Evolutionary conservation across 2,329 filamentous ascomycete species (phyloP), one percentile per base, ranked within the genome.

Genomic region (Microdochium nivale): DNA sequence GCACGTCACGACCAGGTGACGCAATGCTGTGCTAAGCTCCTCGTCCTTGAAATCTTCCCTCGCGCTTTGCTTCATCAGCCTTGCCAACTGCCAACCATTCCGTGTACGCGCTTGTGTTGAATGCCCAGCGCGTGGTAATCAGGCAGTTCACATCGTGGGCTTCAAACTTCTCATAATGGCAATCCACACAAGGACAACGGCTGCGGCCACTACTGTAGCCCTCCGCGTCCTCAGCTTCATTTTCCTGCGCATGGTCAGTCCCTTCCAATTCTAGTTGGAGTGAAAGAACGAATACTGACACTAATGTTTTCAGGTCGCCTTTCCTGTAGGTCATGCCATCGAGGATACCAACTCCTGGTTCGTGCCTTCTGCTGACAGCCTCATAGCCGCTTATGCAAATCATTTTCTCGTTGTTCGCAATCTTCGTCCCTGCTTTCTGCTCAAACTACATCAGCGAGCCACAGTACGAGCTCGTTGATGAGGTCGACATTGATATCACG

Each of bases 371-470:
- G 30, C 53, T 56, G 49, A 57, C 53, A 47, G 8, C 1, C 48
- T 40, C 21, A 16, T 35, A 67, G 62, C 59, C 60, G 5, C 43
- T 56, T 37, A 47, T 64, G 5, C 56, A 66, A 11, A 59, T 77
- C 11, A 71, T 83, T 3, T 81, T 82, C 52, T 76, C 84, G 0
- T 70, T 86, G 2, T 83, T 86, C 54, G 82, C 79, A 24, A 67
- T 89, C 52, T 89, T 88, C 58, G 63, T 84, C 0, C 77, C 84
- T 0, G 74, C 83, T 0, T 88, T 86, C 66, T 65, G 87, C 49
- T 69, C 73, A 13, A 80, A 76, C 58, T 83, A 80, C 62, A 66
- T 78, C 25, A 73, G 74, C 16, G 78, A 80, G 52, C 73, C 81
- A 13, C 71, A 77, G 53, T 78, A 83, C 59, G 72, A 80, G 48